These are phyloP conservation scores for Cenchrus fungigraminus DNA, from an alignment of 176 grass and related monocot species.

Conservation along the genomic window DNA sequence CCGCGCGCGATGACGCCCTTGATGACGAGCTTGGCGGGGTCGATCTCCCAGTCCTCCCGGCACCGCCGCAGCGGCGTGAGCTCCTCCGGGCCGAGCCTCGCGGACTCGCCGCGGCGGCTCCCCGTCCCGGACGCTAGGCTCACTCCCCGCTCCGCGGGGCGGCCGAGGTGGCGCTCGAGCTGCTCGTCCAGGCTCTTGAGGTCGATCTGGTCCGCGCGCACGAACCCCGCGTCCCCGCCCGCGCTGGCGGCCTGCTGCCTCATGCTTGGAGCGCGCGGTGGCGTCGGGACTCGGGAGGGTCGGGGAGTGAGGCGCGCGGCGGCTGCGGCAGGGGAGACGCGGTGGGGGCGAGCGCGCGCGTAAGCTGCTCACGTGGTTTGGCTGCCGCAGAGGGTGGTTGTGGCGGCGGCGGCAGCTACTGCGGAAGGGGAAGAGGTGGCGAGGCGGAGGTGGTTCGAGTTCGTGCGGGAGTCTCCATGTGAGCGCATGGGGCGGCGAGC, in stretches of 20 bases:
- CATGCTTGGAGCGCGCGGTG: slow-evolving; percentile 53
- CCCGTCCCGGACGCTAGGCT: neutral
- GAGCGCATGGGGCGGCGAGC: slow-evolving; percentile 53
- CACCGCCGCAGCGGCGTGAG: slow-evolving; percentile 36
- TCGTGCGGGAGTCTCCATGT: slow-evolving; percentile 56
- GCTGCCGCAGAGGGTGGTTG: slow-evolving; percentile 6
- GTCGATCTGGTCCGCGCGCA: slow-evolving; percentile 95
- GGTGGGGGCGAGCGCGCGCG: slow-evolving; percentile 13
- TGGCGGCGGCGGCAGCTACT: slow-evolving; percentile 10
- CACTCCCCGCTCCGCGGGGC: slow-evolving; percentile 34
- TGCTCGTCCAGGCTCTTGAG: slow-evolving; percentile 98
- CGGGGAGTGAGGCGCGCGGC: slow-evolving; percentile 35
- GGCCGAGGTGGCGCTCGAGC: slow-evolving; percentile 82
- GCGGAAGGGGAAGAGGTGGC: slow-evolving; percentile 16
- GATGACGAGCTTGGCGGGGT: slow-evolving; percentile 80
- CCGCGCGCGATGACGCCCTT: slow-evolving; percentile 93
- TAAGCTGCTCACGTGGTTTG: slow-evolving; percentile 12
- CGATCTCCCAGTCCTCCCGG: slow-evolving; percentile 96
- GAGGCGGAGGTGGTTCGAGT: slow-evolving; percentile 33
- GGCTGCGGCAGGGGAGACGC: neutral
- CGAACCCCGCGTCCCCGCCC: slow-evolving; percentile 58
- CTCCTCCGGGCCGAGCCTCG: slow-evolving; percentile 28
- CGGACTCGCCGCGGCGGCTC: slow-evolving; percentile 43
- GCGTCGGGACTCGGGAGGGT: slow-evolving; percentile 32
- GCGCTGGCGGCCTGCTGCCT: slow-evolving; percentile 64